Conservation (phyloP, 2,329 filamentous ascomycete species). For the Cercospora sp. region DNA sequence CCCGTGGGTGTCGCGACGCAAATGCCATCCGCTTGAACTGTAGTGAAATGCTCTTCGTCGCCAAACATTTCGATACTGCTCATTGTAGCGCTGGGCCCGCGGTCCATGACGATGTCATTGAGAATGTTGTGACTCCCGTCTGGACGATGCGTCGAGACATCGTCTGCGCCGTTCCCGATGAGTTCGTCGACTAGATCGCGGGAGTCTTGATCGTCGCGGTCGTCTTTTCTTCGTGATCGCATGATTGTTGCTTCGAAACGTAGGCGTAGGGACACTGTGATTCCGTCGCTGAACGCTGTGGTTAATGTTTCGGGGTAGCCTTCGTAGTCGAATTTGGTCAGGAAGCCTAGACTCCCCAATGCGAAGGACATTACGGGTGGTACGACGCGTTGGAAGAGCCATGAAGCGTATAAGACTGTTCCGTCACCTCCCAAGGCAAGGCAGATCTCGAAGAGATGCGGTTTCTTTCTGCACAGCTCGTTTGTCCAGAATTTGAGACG, state of each 20-base stretch:
- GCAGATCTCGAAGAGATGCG: slow-evolving; percentile 90
- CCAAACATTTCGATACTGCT: slow-evolving; percentile 89
- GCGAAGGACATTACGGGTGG: slow-evolving; percentile 91
- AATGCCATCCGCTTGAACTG: slow-evolving; percentile 86
- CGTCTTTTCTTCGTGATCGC: slow-evolving; percentile 63
- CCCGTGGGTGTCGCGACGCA: slow-evolving; percentile 94
- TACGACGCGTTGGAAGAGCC: slow-evolving; percentile 94
- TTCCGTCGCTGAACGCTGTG: slow-evolving; percentile 74
- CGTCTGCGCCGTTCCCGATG: slow-evolving; percentile 80
- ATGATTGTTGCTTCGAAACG: slow-evolving; percentile 94
- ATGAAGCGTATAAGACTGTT: slow-evolving; percentile 94
- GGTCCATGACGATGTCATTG: slow-evolving; percentile 95
- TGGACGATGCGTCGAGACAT: slow-evolving; percentile 80
- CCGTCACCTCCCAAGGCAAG: slow-evolving; percentile 82
- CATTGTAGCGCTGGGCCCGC: slow-evolving; percentile 93
- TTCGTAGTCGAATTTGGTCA: slow-evolving; percentile 94
- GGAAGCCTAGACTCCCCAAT: slow-evolving; percentile 86
- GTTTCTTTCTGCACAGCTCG: slow-evolving; percentile 71
- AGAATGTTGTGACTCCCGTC: slow-evolving; percentile 86
- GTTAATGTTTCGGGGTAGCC: slow-evolving; percentile 69
- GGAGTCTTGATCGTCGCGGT: slow-evolving; percentile 38
- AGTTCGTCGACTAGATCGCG: slow-evolving; percentile 85
- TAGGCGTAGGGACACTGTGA: slow-evolving; percentile 82
- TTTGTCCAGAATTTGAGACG: slow-evolving; percentile 82
- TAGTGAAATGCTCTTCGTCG: slow-evolving; percentile 93